Evolutionary conservation across 441 rosid species (phyloP).

Genomic region (Populus trichocarpa): DNA sequence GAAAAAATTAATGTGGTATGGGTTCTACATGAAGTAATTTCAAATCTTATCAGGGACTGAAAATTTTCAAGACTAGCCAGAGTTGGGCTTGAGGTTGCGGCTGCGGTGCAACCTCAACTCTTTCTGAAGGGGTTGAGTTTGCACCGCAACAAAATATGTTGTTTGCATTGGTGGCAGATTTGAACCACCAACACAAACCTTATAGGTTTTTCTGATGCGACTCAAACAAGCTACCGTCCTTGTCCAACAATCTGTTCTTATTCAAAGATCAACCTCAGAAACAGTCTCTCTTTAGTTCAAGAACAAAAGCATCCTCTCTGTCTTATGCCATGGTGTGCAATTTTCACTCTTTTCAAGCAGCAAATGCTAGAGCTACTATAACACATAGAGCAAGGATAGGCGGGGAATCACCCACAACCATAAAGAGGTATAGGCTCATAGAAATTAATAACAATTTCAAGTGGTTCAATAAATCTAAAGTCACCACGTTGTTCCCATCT

Average conservation of each 20-base stretch:
- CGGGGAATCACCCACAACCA: neutral
- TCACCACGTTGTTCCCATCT: neutral
- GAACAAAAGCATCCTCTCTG: neutral
- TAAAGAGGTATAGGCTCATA: neutral
- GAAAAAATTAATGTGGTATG: constrained; percentile 14
- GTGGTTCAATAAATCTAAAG: neutral
- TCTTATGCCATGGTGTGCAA: neutral
- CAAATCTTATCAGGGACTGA: constrained; percentile 3
- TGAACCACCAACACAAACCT: neutral
- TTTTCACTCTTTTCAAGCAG: neutral
- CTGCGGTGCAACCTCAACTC: too few relatives aligned
- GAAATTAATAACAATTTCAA: neutral
- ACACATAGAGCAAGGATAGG: neutral
- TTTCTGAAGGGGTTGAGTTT: too few relatives aligned
- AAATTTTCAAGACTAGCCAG: neutral
- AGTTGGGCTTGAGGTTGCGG: too few relatives aligned
- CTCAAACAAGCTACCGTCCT: neutral
- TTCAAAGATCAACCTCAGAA: constrained; percentile 35
- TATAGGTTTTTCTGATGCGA: neutral
- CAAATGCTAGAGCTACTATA: neutral
- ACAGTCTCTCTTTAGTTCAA: constrained; percentile 22
- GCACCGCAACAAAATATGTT: neutral
- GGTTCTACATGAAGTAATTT: neutral
- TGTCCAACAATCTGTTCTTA: neutral
- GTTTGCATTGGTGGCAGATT: neutral